Base-by-base conservation (phyloP, 768 basidiomycete species). In the Austroboletus festivus region DNA sequence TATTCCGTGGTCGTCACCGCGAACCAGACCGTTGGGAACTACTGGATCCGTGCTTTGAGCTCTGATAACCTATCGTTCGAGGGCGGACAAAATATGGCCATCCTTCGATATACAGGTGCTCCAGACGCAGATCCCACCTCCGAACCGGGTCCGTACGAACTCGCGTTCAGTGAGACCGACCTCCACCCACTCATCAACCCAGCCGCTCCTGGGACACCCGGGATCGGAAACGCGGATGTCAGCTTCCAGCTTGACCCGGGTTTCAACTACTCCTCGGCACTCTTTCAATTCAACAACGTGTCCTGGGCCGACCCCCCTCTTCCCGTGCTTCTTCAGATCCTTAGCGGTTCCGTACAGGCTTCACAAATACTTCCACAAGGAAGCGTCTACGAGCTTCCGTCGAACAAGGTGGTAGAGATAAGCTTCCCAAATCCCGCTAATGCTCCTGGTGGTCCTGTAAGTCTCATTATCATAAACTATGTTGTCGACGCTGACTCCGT, bases 291-390 rank as follows among this genome's bases (percentile, higher is more conserved):
- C 11, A 68, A 69, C 40, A 58, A 54, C 8, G 50, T 40, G 18
- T 56, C 71, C 15, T 82, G 59, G 45, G 19, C 58, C 5, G 56
- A 68, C 6, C 77, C 81, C 0, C 60, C 68, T 0, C 61, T 74
- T 2, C 81, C 83, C 0, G 78, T 81, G 4, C 71, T 84, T 16
- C 70, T 82, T 1, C 83, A 84, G 53, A 79, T 83, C 26, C 59
- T 84, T 28, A 81, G 75, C 47, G 83, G 83, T 0, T 74, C 75
- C 0, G 57, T 57, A 22, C 67, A 70, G 11, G 68, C 81, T 0
- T 64, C 68, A 16, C 67, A 77, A 1, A 61, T 85, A 7, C 55
- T 83, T 10, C 83, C 80, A 0, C n/a, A 46, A 0, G 81, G 79
- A 10, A 71, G 71, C 8, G 63, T 83, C 5, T 77, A 76, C 50